Percentiles rank a stretch among this genome's conserved stretches.
These are phyloP conservation scores for Zasmidium angulare DNA, from an alignment of 2,329 filamentous ascomycete species.

Conservation along the genomic window DNA sequence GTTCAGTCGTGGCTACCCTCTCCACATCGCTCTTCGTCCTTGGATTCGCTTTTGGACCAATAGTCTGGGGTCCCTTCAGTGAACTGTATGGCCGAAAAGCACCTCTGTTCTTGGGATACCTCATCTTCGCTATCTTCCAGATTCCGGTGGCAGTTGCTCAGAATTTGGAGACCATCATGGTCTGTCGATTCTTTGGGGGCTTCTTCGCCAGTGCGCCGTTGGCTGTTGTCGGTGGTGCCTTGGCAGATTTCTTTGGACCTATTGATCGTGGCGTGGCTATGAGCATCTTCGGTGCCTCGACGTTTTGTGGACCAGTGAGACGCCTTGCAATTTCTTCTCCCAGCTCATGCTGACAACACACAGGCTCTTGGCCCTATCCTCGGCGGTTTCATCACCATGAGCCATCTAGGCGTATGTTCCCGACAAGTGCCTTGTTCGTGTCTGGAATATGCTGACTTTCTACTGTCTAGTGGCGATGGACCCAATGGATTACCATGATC, in stretches of 20 bases:
- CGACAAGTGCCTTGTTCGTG: no score
- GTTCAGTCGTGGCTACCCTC: conserved; percentile 27
- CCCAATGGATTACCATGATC: conserved; percentile 34
- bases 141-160: conserved; percentile 56
- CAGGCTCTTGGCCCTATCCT: conserved; percentile 23
- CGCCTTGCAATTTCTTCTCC: background rate
- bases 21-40: conserved; percentile 27
- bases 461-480: conserved; percentile 37
- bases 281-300: conserved; percentile 24
- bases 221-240: conserved; percentile 45
- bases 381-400: conserved; percentile 30
- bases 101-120: conserved; percentile 35
- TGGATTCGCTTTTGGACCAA: conserved; percentile 16
- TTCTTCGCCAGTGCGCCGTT: conserved; percentile 53
- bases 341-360: background rate
- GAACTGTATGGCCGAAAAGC: conserved; percentile 56
- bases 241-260: conserved; percentile 29
- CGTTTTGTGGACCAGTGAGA: conserved; percentile 28
- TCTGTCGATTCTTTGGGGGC: conserved; percentile 56
- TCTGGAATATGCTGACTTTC: no score
- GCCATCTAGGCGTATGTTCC: conserved; percentile 25
- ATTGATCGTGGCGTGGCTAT: conserved; percentile 30
- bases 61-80: conserved; percentile 34
- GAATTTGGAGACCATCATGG: conserved; percentile 55
- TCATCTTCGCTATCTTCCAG: conserved; percentile 54